Conservation (phyloP, 768 basidiomycete species). For the Mycena galopus region DNA sequence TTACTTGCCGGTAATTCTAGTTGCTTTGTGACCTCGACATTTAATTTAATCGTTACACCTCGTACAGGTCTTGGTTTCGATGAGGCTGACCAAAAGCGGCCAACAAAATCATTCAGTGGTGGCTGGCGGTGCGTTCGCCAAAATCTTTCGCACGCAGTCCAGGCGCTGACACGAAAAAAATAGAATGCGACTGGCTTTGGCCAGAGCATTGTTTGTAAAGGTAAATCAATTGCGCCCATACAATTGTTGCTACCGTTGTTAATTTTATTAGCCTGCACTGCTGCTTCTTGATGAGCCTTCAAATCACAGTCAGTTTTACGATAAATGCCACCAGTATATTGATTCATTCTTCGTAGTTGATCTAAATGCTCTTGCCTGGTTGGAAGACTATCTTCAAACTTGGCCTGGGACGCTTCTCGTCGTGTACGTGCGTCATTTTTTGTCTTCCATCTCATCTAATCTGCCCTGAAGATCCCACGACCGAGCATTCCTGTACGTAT, state of each 20-base stretch:
- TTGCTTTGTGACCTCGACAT: neutral
- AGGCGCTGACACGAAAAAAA: neutral
- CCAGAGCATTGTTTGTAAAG: conserved; percentile 97
- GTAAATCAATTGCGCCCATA: conserved; percentile 47
- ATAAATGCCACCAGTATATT: neutral
- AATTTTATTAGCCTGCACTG: conserved; percentile 67
- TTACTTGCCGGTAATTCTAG: conserved; percentile 78
- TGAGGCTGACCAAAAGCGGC: conserved; percentile 86
- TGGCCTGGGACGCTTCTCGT: conserved; percentile 94
- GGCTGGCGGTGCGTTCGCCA: conserved; percentile 83
- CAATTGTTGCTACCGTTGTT: neutral
- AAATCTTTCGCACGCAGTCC: conserved; percentile 35
- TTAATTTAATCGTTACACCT: conserved; percentile 1
- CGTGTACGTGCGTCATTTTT: conserved; percentile 68
- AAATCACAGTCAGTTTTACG: conserved; percentile 82
- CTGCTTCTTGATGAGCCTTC: conserved; percentile 94
- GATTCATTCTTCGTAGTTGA: conserved; percentile 66
- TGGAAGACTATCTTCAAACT: conserved; percentile 96
- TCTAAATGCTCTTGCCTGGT: conserved; percentile 96
- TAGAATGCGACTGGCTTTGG: conserved; percentile 96
- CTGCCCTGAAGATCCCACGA: conserved; percentile 84
- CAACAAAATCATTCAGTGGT: conserved; percentile 91
- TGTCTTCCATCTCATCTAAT: conserved; percentile 16
- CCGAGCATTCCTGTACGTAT: conserved; percentile 53
- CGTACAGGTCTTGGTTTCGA: conserved; percentile 88